phyloP scores from a whole-genome alignment of 2,329 filamentous ascomycete species.

The Rhinocladiella similis region DNA sequence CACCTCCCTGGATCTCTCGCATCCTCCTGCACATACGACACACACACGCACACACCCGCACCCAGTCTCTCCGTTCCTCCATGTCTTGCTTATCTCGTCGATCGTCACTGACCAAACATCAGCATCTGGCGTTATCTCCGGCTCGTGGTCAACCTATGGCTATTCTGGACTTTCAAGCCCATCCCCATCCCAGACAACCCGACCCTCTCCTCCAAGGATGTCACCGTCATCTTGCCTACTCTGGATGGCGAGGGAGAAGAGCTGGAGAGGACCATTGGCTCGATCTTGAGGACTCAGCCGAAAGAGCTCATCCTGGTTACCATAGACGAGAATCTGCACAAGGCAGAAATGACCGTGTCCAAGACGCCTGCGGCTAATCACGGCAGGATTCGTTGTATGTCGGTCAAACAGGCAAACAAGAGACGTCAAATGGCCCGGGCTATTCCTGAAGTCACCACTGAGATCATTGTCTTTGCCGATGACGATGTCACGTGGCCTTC shows the following conservation, averaged over 20 bases:
- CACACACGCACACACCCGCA: too few species aligned
- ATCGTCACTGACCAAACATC: constrained; percentile 21
- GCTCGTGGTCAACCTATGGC: constrained; percentile 78
- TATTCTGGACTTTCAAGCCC: constrained; percentile 84
- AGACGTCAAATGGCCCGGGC: constrained; percentile 89
- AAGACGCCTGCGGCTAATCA: constrained; percentile 45
- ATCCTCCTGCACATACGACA: too few species aligned
- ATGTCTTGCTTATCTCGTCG: neutral
- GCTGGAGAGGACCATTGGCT: constrained; percentile 73
- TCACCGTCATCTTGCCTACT: constrained; percentile 91
- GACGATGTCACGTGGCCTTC: constrained; percentile 93
- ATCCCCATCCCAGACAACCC: constrained; percentile 80
- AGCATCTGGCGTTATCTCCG: constrained; percentile 88
- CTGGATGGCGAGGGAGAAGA: constrained; percentile 86
- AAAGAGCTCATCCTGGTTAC: constrained; percentile 81
- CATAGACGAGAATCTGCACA: constrained; percentile 73
- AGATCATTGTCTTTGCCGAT: constrained; percentile 88
- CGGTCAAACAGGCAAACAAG: constrained; percentile 87
- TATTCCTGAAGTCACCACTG: constrained; percentile 78
- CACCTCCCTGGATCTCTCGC: neutral
- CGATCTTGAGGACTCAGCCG: constrained; percentile 55
- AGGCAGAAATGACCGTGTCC: constrained; percentile 62
- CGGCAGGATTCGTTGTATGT: constrained; percentile 35
- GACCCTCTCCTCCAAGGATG: constrained; percentile 76
- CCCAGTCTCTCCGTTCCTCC: neutral